Conservation (phyloP, 805 yeast genomes). For the Candida vaughaniae region DNA sequence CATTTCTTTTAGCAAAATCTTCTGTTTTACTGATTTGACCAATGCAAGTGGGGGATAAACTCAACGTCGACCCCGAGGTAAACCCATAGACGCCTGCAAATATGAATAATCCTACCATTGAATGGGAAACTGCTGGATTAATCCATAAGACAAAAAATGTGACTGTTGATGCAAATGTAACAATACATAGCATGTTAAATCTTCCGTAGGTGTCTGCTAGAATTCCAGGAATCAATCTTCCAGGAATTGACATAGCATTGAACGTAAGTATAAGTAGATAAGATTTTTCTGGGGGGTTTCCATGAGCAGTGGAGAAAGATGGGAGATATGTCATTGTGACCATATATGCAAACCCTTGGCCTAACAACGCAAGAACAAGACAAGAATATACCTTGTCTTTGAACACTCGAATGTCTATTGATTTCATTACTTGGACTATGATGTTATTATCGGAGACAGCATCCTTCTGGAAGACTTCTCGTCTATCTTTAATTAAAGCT, state of each 20-base stretch:
- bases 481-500: conserved; percentile 20
- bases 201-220: conserved; percentile 26
- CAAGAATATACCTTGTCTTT: conserved; percentile 21
- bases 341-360: conserved; percentile 30
- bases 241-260: conserved; percentile 26
- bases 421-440: conserved; percentile 17
- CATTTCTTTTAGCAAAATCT: conserved; percentile 25
- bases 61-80: conserved; percentile 26
- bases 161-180: conserved; percentile 15
- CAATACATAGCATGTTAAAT: conserved; percentile 22
- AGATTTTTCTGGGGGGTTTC: conserved; percentile 17
- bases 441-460: conserved; percentile 5
- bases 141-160: conserved; percentile 25
- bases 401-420: conserved; percentile 26
- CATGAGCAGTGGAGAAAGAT: conserved; percentile 25
- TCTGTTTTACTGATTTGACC: conserved; percentile 25
- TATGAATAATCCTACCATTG: conserved; percentile 20
- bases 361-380: conserved; percentile 24
- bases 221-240: conserved; percentile 24
- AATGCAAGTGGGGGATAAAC: conserved; percentile 24
- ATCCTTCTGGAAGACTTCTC: conserved; percentile 12
- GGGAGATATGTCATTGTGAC: conserved; percentile 23
- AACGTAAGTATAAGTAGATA: conserved; percentile 22
- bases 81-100: conserved; percentile 28
- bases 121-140: conserved; percentile 23